A percentile compares a stretch with the other conserved stretches of the same genome.
Evolutionary conservation across 2,329 filamentous ascomycete genomes (phyloP).

Genomic region (Arthrocladium fulminans): DNA sequence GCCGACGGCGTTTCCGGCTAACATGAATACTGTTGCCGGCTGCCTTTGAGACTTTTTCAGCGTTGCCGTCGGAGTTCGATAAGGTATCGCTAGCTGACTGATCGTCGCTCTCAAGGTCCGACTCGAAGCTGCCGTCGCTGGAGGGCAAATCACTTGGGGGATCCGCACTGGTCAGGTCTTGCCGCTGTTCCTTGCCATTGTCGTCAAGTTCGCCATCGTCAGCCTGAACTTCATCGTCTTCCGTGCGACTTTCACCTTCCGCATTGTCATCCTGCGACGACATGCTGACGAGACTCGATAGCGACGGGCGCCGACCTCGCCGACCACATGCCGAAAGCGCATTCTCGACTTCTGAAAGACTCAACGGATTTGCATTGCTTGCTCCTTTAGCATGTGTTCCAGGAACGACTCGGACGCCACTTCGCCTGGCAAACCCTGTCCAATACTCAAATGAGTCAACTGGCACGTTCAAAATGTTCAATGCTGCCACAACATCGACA

Average conservation of each 20-base stretch:
- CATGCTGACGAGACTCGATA: slow-evolving; percentile 13
- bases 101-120: too few species aligned
- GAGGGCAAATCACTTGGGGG: background rate
- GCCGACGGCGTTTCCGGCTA: slow-evolving; percentile 17
- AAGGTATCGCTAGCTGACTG: background rate
- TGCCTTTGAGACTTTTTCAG: background rate
- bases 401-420: slow-evolving; percentile 43
- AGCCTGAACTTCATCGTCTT: background rate
- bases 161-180: too few species aligned
- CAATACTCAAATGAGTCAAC: slow-evolving; percentile 42
- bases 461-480: slow-evolving; percentile 46
- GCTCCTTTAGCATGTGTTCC: slow-evolving; percentile 27
- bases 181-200: background rate
- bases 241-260: background rate
- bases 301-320: slow-evolving; percentile 9
- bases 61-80: slow-evolving; percentile 1
- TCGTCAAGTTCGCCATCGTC: background rate
- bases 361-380: slow-evolving; percentile 24
- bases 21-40: slow-evolving; percentile 12
- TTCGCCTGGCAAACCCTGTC: slow-evolving; percentile 44
- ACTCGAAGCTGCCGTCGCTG: background rate
- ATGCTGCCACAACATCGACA: slow-evolving; percentile 47
- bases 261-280: background rate
- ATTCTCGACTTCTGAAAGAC: slow-evolving; percentile 37
- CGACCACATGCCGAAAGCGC: slow-evolving; percentile 23